Conservation (phyloP, 495 filamentous ascomycete species). For the Penicillium flavigenum region DNA sequence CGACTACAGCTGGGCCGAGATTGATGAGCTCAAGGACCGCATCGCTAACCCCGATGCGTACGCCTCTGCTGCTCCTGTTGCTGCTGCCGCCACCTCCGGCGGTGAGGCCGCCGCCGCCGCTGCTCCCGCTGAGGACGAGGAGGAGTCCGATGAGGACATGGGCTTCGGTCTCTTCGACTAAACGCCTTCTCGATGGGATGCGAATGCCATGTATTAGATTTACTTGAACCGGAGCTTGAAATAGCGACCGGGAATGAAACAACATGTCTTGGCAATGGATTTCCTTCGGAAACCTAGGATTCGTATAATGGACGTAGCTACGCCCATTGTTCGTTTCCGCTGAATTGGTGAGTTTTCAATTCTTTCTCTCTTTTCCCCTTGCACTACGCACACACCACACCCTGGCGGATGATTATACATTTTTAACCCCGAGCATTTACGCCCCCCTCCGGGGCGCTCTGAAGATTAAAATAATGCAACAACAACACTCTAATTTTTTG, state of each 20-base stretch:
- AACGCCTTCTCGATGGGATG: constrained; percentile 35
- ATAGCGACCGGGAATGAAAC: constrained; percentile 34
- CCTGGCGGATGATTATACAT: constrained; percentile 54
- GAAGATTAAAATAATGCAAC: constrained; percentile 55
- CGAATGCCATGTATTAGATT: constrained; percentile 47
- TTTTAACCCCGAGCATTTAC: constrained; percentile 56
- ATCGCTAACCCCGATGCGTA: constrained; percentile 98
- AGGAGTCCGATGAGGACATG: constrained; percentile 52
- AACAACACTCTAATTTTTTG: constrained; percentile 67
- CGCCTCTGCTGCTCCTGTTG: constrained; percentile 70
- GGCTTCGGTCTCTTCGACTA: constrained; percentile 62
- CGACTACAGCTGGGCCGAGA: constrained; percentile 92
- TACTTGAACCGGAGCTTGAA: constrained; percentile 32
- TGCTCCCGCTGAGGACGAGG: constrained; percentile 52
- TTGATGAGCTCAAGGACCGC: constrained; percentile 96
- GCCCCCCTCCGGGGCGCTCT: constrained; percentile 36
- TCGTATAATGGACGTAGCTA: constrained; percentile 43
- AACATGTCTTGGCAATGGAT: constrained; percentile 35
- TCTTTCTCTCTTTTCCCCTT: constrained; percentile 10
- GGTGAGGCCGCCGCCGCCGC: constrained; percentile 53
- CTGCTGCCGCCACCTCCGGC: constrained; percentile 46
- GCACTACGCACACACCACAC: background rate
- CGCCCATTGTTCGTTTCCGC: constrained; percentile 36
- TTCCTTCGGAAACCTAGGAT: constrained; percentile 19
- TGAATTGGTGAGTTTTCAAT: constrained; percentile 32